Conservation (phyloP, 2,329 filamentous ascomycete genomes). For the Sarocladium strictum region DNA sequence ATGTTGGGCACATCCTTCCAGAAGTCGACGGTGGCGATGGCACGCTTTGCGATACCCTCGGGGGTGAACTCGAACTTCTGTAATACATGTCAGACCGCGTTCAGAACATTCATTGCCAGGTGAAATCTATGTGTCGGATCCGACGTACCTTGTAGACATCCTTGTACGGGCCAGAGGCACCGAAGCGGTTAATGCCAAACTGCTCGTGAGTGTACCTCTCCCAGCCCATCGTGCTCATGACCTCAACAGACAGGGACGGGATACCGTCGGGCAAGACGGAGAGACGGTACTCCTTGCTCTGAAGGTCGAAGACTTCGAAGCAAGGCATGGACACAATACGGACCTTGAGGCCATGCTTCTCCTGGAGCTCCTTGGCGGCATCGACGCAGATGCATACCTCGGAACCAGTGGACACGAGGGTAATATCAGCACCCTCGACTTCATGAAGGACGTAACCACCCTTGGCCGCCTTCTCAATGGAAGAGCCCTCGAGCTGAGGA, state of each 20-base stretch:
- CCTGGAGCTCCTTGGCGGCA: slow-evolving; percentile 82
- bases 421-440: slow-evolving; percentile 76
- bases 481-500: slow-evolving; percentile 92
- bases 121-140: background rate
- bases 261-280: slow-evolving; percentile 90
- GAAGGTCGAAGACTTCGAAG: slow-evolving; percentile 92
- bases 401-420: slow-evolving; percentile 89
- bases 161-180: slow-evolving; percentile 95
- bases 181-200: slow-evolving; percentile 98
- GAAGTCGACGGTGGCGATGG: slow-evolving; percentile 86
- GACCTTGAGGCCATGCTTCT: slow-evolving; percentile 80
- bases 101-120: background rate
- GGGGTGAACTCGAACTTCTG: slow-evolving; percentile 99
- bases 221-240: slow-evolving; percentile 96
- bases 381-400: slow-evolving; percentile 94
- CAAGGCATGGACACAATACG: slow-evolving; percentile 95
- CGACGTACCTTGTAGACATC: slow-evolving; percentile 81
- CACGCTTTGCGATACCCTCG: slow-evolving; percentile 93
- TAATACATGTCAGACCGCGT: slow-evolving; percentile 30
- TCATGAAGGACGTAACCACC: slow-evolving; percentile 91
- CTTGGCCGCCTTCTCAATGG: slow-evolving; percentile 83
- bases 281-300: slow-evolving; percentile 92
- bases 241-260: slow-evolving; percentile 88
- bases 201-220: slow-evolving; percentile 99
- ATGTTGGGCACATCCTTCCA: slow-evolving; percentile 91